These are phyloP conservation scores for Xerocomus nothofagi DNA, from an alignment of 1,284 basidiomycete genomes.

Conservation along the genomic window DNA sequence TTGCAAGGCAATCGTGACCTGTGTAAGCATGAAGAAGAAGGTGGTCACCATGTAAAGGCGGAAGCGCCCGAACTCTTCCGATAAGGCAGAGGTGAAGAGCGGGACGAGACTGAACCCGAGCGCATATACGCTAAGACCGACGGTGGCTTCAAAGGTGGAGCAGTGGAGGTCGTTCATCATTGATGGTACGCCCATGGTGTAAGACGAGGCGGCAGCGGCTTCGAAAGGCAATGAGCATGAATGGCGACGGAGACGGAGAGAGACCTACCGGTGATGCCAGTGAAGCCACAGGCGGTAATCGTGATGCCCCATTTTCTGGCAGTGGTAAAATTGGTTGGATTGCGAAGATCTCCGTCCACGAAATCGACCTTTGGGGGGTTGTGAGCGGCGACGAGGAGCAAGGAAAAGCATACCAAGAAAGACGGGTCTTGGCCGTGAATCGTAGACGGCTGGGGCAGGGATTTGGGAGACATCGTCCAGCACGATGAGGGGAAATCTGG, in stretches of 20 bases:
- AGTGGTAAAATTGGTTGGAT: slow-evolving; percentile 51
- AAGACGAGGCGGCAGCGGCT: slow-evolving; percentile 42
- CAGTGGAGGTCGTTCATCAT: slow-evolving; percentile 47
- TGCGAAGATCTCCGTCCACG: slow-evolving; percentile 44
- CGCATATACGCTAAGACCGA: slow-evolving; percentile 42
- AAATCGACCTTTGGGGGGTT: slow-evolving; percentile 50
- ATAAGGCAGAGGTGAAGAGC: slow-evolving; percentile 47
- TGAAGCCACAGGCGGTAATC: slow-evolving; percentile 32
- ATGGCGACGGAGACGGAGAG: neutral
- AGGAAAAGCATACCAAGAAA: slow-evolving; percentile 15
- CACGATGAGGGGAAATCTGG: neutral
- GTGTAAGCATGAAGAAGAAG: slow-evolving; percentile 40
- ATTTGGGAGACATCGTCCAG: slow-evolving; percentile 15
- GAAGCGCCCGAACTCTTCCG: slow-evolving; percentile 53
- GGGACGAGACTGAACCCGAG: slow-evolving; percentile 53
- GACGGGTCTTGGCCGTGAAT: slow-evolving; percentile 15
- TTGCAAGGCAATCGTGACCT: slow-evolving; percentile 42
- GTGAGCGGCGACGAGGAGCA: slow-evolving; percentile 7
- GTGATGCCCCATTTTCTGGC: slow-evolving; percentile 46
- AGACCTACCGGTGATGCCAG: slow-evolving; percentile 32
- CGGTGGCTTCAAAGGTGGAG: slow-evolving; percentile 37
- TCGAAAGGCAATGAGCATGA: slow-evolving; percentile 2
- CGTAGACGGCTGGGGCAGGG: slow-evolving; percentile 19
- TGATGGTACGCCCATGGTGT: slow-evolving; percentile 38
- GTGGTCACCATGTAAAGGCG: slow-evolving; percentile 45